A percentile compares a stretch with the other conserved stretches of the same genome.
Conservation (phyloP, 2,329 filamentous ascomycete genomes). For the Talaromyces sp. region DNA sequence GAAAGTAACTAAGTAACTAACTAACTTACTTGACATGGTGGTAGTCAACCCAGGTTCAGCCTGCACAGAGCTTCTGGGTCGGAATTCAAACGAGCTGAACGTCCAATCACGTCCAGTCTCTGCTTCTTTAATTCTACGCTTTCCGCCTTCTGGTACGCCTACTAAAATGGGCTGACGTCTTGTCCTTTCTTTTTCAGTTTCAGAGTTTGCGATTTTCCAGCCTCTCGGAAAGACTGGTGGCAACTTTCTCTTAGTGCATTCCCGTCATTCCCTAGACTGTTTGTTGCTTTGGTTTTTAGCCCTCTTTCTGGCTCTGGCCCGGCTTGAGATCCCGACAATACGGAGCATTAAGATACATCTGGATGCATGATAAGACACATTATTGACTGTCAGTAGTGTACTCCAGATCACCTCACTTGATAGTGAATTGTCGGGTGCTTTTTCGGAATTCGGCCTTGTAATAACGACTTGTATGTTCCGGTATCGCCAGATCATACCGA, state of each 20-base stretch:
- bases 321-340: conserved; percentile 5
- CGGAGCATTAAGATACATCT: not conserved
- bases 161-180: conserved; percentile 2
- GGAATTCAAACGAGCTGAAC: not conserved
- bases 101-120: not conserved
- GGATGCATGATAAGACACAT: not conserved
- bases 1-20: not conserved
- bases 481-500: conserved; percentile 1
- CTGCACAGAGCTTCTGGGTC: not conserved
- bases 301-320: not conserved
- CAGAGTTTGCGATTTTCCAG: conserved; percentile 6
- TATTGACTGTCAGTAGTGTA: no score
- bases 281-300: not conserved
- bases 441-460: not conserved
- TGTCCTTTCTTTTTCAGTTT: not conserved
- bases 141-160: conserved; percentile 1
- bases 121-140: not conserved
- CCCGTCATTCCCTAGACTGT: not conserved
- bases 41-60: not conserved
- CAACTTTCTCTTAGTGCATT: conserved; percentile 1
- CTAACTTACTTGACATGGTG: not conserved
- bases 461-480: not conserved
- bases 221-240: conserved; percentile 7
- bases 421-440: not conserved
- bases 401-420: no score